phyloP scores from a whole-genome alignment of 2,329 filamentous ascomycete genomes.

The Karstenula rhodostoma region DNA sequence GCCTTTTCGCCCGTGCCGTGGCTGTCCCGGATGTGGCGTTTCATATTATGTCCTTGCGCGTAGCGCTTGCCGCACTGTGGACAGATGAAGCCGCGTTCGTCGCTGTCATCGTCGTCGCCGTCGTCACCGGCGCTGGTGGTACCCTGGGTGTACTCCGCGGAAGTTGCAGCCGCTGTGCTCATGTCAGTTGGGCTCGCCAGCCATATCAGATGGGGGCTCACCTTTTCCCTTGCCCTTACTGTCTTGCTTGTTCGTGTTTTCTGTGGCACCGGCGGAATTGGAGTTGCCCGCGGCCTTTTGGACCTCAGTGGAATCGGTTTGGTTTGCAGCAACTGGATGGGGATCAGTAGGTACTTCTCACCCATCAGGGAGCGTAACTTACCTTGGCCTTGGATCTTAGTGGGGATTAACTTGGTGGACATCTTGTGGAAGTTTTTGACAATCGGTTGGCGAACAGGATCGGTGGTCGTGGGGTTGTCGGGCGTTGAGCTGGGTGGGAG shows the following conservation, averaged over 20 bases:
- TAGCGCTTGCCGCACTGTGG: neutral
- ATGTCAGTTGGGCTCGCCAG: neutral
- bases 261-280: neutral
- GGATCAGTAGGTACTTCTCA: neutral
- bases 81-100: neutral
- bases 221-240: neutral
- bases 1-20: neutral
- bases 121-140: neutral
- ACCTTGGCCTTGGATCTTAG: neutral
- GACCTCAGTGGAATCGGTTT: neutral
- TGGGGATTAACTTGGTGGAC: too few species aligned
- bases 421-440: too few species aligned
- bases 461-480: too few species aligned
- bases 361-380: neutral
- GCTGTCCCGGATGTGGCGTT: neutral
- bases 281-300: neutral
- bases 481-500: too few species aligned
- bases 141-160: neutral
- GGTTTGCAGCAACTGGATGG: neutral
- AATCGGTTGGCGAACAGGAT: too few species aligned
- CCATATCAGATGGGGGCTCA: neutral
- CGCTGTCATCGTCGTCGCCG: neutral
- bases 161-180: neutral
- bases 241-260: neutral
- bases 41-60: neutral